Evolutionary conservation across 352 stramenopile species (phyloP), one percentile per base, ranked within the genome.

Genomic region (Globisporangium viniferum): DNA sequence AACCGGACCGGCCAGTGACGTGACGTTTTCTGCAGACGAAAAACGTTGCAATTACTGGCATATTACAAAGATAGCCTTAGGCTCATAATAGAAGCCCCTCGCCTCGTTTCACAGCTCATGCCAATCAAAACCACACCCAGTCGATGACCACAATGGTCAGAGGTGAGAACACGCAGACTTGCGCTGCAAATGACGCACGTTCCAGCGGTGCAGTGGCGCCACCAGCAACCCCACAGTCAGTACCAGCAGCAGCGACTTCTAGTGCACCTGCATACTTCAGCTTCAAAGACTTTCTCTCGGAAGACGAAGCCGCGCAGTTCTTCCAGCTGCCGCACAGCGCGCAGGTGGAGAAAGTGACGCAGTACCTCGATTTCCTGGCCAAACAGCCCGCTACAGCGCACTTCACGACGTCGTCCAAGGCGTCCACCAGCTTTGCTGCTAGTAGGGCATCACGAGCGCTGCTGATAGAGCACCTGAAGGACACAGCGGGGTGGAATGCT

Each of bases 321-420:
- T 85, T 93, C 48, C 56, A 79, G 22, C 73, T 82, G 59, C 10
- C 76, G 35, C 82, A 93, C 59, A 58, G 67, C 20, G 64, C 72
- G 1, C 85, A 91, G 64, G 73, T 93, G 22, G 71, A 61, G 22
- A 90, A 88, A 65, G 82, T 92, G 56, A 49, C 74, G 68, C 76
- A 78, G 66, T 93, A 93, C 51, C 71, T 93, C 35, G 75, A 82
- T 44, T 93, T 93, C 54, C 67, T 93, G 29, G 76, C 69, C 31
- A 57, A 76, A 31, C 82, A 91, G 51, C 75, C 79, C 1, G 68
- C 75, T 4, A 69, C 74, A 0, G 73, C 75, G 31, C 71, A 83
- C 29, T 93, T 91, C 65, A 80, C 78, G 46, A 76, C 74, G 33
- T 93, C 84, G 9, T 65, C 72, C 6, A 80, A 84, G 53, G 82